phyloP scores from a whole-genome alignment of 2,329 filamentous ascomycete genomes.

The Nemania serpens region DNA sequence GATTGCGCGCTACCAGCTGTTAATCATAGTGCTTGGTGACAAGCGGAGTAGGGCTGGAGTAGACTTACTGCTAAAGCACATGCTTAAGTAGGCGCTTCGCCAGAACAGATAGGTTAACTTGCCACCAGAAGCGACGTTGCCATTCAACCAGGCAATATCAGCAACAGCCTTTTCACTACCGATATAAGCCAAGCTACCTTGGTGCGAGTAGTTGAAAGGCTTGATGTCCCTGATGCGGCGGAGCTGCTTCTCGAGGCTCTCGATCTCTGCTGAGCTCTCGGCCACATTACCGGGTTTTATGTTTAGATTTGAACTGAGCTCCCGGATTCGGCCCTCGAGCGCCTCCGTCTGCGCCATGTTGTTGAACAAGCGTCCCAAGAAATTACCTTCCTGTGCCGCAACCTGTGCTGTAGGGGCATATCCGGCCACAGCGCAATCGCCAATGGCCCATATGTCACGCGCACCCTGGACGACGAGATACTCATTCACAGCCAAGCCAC shows the following conservation, averaged over 20 bases:
- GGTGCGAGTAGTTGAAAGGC: constrained; percentile 98
- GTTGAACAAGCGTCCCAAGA: constrained; percentile 96
- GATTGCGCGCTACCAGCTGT: constrained; percentile 74
- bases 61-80: constrained; percentile 98
- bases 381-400: constrained; percentile 90
- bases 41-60: neutral
- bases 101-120: constrained; percentile 97
- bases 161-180: constrained; percentile 97
- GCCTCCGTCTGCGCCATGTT: constrained; percentile 95
- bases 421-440: constrained; percentile 95
- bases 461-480: constrained; percentile 97
- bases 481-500: constrained; percentile 95
- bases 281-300: constrained; percentile 68
- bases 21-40: constrained; percentile 12
- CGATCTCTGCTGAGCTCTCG: constrained; percentile 74
- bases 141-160: constrained; percentile 96
- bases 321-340: constrained; percentile 75
- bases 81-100: constrained; percentile 96
- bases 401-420: constrained; percentile 98
- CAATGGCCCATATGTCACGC: constrained; percentile 96
- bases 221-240: constrained; percentile 91
- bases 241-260: constrained; percentile 82
- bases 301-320: constrained; percentile 68
- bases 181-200: constrained; percentile 96
- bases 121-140: constrained; percentile 92